Conservation (phyloP, 192 early-diverging fungal genomes). For the Dissophora ornata region DNA sequence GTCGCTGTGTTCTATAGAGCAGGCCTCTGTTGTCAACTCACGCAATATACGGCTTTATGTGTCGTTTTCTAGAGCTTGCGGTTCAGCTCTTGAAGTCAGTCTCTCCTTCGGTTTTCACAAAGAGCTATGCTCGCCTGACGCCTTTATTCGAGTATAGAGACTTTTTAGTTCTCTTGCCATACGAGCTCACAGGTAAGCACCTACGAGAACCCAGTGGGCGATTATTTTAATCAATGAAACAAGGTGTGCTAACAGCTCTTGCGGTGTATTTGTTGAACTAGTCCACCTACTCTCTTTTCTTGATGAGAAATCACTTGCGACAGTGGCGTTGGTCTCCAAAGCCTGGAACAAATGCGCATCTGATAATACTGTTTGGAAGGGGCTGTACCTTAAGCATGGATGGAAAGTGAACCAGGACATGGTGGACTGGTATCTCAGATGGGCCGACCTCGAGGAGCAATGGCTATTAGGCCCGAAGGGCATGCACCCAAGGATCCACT, state of each 20-base stretch:
- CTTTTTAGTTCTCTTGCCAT: conserved; percentile 38
- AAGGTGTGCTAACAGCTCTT: too few relatives aligned
- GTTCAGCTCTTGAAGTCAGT: conserved; percentile 48
- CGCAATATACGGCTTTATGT: too few relatives aligned
- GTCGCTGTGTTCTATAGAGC: too few relatives aligned
- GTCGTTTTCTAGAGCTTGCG: conserved; percentile 29
- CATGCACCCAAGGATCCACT: conserved; percentile 10
- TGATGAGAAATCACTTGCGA: conserved; percentile 60
- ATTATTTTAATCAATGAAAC: too few relatives aligned
- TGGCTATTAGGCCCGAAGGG: conserved; percentile 2
- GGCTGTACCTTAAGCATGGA: conserved; percentile 58
- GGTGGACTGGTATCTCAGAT: conserved; percentile 50
- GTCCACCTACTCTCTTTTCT: conserved; percentile 65
- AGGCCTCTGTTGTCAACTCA: too few relatives aligned
- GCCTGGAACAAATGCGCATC: conserved; percentile 68
- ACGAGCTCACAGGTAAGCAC: conserved; percentile 46
- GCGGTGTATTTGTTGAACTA: neutral
- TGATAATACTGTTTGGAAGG: conserved; percentile 74
- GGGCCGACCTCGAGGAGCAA: conserved; percentile 15
- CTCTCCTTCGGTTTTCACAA: conserved; percentile 42
- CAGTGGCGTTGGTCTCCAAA: conserved; percentile 63
- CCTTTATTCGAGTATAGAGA: conserved; percentile 43
- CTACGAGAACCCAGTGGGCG: neutral
- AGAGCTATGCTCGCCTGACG: conserved; percentile 32
- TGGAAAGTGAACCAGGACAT: conserved; percentile 56